Conservation (phyloP, 176 grass and related monocot species). For the Triticum turgidum region DNA sequence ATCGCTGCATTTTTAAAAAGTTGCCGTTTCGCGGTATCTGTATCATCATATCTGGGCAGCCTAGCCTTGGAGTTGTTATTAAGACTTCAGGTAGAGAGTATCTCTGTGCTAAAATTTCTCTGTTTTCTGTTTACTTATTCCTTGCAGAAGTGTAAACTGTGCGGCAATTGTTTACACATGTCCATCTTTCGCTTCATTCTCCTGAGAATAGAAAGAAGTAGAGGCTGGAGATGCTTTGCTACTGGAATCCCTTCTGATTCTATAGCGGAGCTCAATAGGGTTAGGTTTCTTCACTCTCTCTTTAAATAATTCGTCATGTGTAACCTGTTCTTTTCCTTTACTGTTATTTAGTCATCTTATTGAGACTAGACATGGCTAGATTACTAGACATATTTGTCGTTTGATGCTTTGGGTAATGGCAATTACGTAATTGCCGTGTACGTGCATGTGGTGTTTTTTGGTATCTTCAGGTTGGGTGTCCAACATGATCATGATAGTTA, state of each 20-base stretch:
- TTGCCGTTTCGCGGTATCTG: too few species aligned
- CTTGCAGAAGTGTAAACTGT: slow-evolving; percentile 9
- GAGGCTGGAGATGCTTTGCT: slow-evolving; percentile 50
- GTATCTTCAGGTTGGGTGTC: neutral
- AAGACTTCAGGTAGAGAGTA: neutral
- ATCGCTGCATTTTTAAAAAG: too few species aligned
- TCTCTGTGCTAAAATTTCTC: slow-evolving; percentile 5
- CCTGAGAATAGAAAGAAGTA: slow-evolving; percentile 31
- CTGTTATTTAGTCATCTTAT: neutral
- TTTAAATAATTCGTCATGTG: neutral
- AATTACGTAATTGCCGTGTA: neutral
- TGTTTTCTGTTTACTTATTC: neutral
- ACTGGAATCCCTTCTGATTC: slow-evolving; percentile 30
- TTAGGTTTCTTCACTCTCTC: neutral
- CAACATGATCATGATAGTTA: neutral
- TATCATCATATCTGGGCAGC: too few species aligned
- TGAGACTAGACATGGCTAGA: neutral
- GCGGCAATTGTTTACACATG: neutral
- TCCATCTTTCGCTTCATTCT: slow-evolving; percentile 28
- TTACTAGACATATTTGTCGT: neutral
- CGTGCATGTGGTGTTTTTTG: neutral
- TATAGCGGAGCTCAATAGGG: slow-evolving; percentile 71
- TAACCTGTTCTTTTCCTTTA: neutral
- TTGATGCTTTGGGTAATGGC: neutral
- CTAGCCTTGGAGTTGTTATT: neutral